A percentile compares a stretch with the other conserved stretches of the same genome.
These are phyloP conservation scores for Stramenopiles sp. DNA, from an alignment of 352 stramenopile species.

Conservation along the genomic window DNA sequence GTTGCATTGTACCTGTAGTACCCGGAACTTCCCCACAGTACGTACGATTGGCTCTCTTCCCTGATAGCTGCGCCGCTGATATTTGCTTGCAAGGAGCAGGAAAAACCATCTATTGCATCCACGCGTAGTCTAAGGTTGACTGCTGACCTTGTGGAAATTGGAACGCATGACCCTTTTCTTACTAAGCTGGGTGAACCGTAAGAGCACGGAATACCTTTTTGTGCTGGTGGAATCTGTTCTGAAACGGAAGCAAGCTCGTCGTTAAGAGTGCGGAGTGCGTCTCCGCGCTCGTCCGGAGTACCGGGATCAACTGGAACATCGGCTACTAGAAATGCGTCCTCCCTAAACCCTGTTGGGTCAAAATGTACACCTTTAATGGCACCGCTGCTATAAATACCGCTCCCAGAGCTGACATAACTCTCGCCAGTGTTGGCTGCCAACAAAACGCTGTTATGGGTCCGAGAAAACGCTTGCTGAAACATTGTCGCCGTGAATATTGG, in stretches of 20 bases:
- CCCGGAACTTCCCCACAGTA: neutral
- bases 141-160: neutral
- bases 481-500: neutral
- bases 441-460: neutral
- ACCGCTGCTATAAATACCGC: neutral
- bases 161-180: neutral
- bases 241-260: neutral
- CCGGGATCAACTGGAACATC: neutral
- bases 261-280: neutral
- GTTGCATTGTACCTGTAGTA: neutral
- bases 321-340: neutral
- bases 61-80: neutral
- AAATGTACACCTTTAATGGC: neutral
- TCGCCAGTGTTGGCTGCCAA: neutral
- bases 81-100: neutral
- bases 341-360: neutral
- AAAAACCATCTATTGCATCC: neutral
- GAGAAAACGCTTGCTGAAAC: neutral
- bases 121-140: neutral
- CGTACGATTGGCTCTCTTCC: neutral
- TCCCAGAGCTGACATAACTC: neutral
- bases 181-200: neutral
- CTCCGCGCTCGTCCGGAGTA: neutral
- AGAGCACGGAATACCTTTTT: neutral
- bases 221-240: neutral